Conservation (phyloP, 192 early-diverging fungal genomes). For the Rhizoclosmatium globosum region DNA sequence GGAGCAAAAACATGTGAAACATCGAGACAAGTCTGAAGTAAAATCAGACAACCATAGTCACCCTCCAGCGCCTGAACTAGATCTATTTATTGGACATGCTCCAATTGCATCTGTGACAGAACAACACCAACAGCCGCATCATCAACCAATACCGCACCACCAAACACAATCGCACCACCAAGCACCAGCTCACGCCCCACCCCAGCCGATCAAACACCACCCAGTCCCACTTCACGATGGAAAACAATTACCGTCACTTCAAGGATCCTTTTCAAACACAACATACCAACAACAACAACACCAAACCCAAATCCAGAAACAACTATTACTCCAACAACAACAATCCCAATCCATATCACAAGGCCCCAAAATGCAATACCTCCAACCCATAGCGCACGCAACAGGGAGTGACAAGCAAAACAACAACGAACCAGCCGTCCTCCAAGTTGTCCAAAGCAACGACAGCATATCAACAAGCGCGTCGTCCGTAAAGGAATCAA, state of each 20-base stretch:
- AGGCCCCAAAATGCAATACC: constrained; percentile 8
- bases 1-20: neutral
- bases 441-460: neutral
- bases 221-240: neutral
- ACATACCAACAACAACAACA: constrained; percentile 20
- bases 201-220: neutral
- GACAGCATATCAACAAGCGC: neutral
- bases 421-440: neutral
- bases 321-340: constrained; percentile 12
- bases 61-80: neutral
- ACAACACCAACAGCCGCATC: neutral
- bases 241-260: neutral
- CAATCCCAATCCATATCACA: neutral
- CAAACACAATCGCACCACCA: neutral
- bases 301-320: constrained; percentile 29
- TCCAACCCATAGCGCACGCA: constrained; percentile 13
- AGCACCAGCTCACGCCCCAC: neutral
- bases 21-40: neutral
- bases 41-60: neutral
- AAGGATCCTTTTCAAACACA: neutral
- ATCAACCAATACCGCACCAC: neutral
- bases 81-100: constrained; percentile 19
- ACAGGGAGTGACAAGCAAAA: neutral
- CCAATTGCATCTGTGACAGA: neutral
- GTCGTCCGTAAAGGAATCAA: neutral